phyloP scores from a whole-genome alignment of 2,329 filamentous ascomycete genomes.

The Botrytis hyacinthi region DNA sequence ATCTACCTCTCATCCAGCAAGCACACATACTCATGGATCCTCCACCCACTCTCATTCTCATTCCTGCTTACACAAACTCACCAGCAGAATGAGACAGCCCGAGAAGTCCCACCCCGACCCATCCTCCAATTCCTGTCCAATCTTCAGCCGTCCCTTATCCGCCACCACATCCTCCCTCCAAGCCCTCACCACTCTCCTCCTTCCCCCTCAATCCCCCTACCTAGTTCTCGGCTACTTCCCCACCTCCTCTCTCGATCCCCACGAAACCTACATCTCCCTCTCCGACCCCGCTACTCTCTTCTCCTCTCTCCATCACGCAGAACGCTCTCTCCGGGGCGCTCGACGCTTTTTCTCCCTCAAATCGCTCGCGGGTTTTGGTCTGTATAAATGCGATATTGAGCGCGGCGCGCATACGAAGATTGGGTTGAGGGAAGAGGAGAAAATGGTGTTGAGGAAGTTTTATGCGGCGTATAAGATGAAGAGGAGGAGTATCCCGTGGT shows the following conservation, averaged over 20 bases:
- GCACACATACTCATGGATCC: neutral
- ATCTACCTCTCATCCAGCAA: neutral
- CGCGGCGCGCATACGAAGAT: neutral
- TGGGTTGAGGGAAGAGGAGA: neutral
- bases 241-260: conserved; percentile 4
- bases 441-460: conserved; percentile 2
- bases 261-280: conserved; percentile 2
- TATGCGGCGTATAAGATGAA: neutral
- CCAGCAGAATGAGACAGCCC: neutral
- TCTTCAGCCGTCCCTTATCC: neutral
- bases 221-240: conserved; percentile 14
- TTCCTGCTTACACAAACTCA: neutral
- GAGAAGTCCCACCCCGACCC: neutral
- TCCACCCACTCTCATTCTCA: neutral
- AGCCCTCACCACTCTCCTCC: neutral
- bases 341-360: neutral
- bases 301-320: neutral
- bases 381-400: conserved; percentile 10
- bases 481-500: neutral
- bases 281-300: neutral
- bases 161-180: neutral
- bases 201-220: neutral
- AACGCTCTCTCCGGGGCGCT: neutral
- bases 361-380: neutral
- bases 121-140: neutral